Base-by-base conservation (phyloP, 1,284 basidiomycete species). In the Ceratobasidium sp. region DNA sequence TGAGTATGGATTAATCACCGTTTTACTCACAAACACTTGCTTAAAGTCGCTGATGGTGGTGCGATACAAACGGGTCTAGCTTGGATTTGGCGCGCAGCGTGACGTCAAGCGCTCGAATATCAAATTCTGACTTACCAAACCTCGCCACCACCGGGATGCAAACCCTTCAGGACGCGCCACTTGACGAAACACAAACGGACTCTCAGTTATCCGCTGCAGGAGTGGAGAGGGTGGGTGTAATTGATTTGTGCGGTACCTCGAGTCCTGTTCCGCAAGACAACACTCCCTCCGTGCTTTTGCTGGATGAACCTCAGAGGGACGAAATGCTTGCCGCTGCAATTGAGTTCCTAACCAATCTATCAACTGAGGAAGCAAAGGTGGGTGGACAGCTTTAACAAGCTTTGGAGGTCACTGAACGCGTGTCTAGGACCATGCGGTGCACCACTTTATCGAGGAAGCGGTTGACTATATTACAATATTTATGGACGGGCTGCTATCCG, bases 61-160 rank as follows among this genome's bases (percentile, higher is more conserved):
- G 31, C n/a, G 22, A 34, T 37, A 54, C 29, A 41, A 37, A 56
- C 51, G 13, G 51, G 29, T 19, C 51, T 27, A 16, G 22, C 31
- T 56, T 61, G 16, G 31, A 53, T 39, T n/a, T 41, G 54, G 54
- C 68, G 54, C 68, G 54, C 41, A 71, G 34, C 68, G 41, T 71
- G 54, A 71, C 68, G 54, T 71, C 68, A 71, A 71, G 27, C 43
- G 22, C 27, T 22, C 16, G 7, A n/a, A 39, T 61, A n/a, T 43
- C 58, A 61, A 39, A 39, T 39, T 24, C 54, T 2, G 34, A 41
- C 22, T 41, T 22, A 61, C 39, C 22, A 43, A 43, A 51, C 37
- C 51, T 39, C 49, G 37, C 65, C 65, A 68, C 65, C 51, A 56
- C 51, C 37, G 34, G 6, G 16, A 66, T 68, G 51, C 51, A 24